Evolutionary conservation across 768 basidiomycete species (phyloP), one percentile per base, ranked within the genome.

Genomic region (Austroboletus eburneus): DNA sequence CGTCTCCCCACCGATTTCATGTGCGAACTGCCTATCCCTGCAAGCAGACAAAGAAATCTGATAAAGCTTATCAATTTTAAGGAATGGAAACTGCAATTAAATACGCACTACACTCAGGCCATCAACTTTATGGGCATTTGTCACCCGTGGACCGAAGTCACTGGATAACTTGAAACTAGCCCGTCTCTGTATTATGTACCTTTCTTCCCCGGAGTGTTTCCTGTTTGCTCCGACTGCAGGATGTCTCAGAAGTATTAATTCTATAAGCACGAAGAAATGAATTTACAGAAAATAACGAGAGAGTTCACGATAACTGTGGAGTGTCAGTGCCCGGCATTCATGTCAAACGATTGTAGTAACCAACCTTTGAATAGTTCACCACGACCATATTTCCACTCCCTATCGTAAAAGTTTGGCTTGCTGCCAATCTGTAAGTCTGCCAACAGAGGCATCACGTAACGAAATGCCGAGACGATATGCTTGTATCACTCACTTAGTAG

Each of bases 21-120:
- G 48, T 7, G 64, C 62, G n/a, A 35, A 3, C 5, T 64, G 59
- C 12, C 39, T 41, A 17, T 66, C 62, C 10, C 55, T 53, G 39
- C 62, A 64, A 7, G 63, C 58, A 0, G 61, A 61, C 17, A 66
- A 27, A 34, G 52, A 66, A 10, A 66, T 56, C 61, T 64, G 16
- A 12, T n/a, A n/a, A n/a, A n/a, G n/a, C n/a, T n/a, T n/a, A n/a
- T n/a, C n/a, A 18, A 18, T 22, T 34, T 30, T 8, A 17, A 41
- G 5, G 5, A 20, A 13, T 12, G 32, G 4, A 23, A 4, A 13
- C 29, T 43, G 13, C 17, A n/a, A 18, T 18, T 3, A 1, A 17
- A 4, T 39, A 16, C 55, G 4, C 32, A 64, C 61, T 2, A 64
- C 62, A 32, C 47, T 43, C 13, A 57, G 51, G 9, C 54, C 51